phyloP scores from a whole-genome alignment of 441 rosid genomes.

The Adansonia madagascariensis region DNA sequence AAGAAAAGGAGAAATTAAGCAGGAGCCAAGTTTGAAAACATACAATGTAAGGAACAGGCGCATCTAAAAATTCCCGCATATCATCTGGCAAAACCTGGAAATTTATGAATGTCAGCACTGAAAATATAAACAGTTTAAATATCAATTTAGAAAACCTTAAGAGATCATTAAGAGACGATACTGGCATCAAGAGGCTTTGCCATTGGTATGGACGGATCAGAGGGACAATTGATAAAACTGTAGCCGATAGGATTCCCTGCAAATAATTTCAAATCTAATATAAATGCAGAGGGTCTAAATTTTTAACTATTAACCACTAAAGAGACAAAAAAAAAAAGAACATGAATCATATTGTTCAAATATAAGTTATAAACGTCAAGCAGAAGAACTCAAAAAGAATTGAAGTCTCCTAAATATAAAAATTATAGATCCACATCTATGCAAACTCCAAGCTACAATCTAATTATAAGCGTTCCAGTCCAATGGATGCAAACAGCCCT shows the following conservation, averaged over 20 bases:
- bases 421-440: conserved; percentile 6
- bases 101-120: conserved; percentile 32
- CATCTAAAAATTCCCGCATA: conserved; percentile 80
- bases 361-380: conserved; percentile 10
- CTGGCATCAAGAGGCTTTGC: conserved; percentile 99
- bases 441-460: not conserved
- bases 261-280: conserved; percentile 25
- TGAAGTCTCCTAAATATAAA: not conserved
- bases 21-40: conserved; percentile 36
- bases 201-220: conserved; percentile 90
- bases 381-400: not conserved
- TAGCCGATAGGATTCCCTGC: conserved; percentile 90
- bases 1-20: not conserved
- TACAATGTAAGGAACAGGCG: conserved; percentile 79
- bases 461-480: conserved; percentile 19
- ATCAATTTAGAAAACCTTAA: conserved; percentile 19
- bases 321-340: not conserved
- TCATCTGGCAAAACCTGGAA: conserved; percentile 77
- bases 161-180: conserved; percentile 35
- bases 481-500: not conserved
- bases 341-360: conserved; percentile 16
- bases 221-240: conserved; percentile 78
- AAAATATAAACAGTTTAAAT: conserved; percentile 13
- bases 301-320: not conserved
- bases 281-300: conserved; percentile 11